Base-by-base conservation (phyloP, 345 rosid genomes). In the Isatis tinctoria region DNA sequence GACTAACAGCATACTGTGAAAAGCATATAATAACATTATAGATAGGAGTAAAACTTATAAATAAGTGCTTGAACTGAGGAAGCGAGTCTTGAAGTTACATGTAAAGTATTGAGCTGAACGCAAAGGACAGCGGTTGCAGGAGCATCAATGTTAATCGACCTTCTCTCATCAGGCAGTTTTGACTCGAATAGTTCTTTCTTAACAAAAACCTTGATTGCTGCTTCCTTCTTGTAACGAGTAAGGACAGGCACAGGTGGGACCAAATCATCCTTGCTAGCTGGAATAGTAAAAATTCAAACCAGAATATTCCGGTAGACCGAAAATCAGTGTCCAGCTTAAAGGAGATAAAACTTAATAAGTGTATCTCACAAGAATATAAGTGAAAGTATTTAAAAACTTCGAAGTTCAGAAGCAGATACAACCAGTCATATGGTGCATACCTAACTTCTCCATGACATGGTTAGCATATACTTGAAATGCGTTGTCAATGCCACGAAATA, bases 161-260 rank as follows among this genome's bases (percentile, higher is more conserved):
- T 87, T 83, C 84, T 87, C 81, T 90, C 96, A 45, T 87, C 91
- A 62, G 85, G 88, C 47, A 75, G 78, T 86, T 80, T 85, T 67
- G 95, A 82, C 56, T 95, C 99, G 69, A 90, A 92, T 54, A 92
- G 81, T 70, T 95, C 99, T 88, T 95, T 95, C 83, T 88, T 95
- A 39, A 92, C 97, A 80, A 95, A 91, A 54, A 87, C 97, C 79
- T 95, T 95, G 79, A 92, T 84, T 54, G 95, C 93, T 80, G 87
- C 88, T 83, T 92, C 99, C 84, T 68, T 92, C 80, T 58, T 88
- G 87, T 85, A 86, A 78, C 99, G 85, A 5, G 99, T 91, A 72
- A 95, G 96, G 77, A 90, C 82, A 63, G 99, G 99, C 78, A 86
- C 89, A 58, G 99, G 97, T 71, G 99, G 97, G 69, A 95, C 75